Evolutionary conservation across 2,329 filamentous ascomycete genomes (phyloP).

Genomic region (Xylariaceae sp.): DNA sequence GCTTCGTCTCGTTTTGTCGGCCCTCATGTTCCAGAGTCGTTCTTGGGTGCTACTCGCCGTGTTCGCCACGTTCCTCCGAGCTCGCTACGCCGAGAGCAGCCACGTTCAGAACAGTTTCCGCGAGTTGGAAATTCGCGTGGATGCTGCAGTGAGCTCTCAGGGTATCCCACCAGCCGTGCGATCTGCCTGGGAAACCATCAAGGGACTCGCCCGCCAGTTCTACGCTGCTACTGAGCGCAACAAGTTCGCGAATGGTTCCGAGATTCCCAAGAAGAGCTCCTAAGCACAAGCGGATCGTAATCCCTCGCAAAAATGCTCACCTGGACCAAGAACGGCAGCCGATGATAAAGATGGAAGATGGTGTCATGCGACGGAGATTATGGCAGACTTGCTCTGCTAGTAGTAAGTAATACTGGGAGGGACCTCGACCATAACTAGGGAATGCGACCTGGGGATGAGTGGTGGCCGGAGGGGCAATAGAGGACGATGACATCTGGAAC

Average conservation of each 20-base stretch:
- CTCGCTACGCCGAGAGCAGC: slow-evolving; percentile 80
- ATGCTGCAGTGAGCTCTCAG: slow-evolving; percentile 79
- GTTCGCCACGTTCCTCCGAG: slow-evolving; percentile 90
- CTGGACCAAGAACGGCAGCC: slow-evolving; percentile 21
- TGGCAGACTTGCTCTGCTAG: neutral
- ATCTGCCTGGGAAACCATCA: slow-evolving; percentile 74
- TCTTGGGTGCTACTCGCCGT: slow-evolving; percentile 82
- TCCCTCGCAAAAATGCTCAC: slow-evolving; percentile 7
- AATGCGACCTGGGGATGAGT: slow-evolving; percentile 1
- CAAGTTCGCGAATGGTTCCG: slow-evolving; percentile 60
- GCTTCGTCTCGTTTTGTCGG: slow-evolving; percentile 73
- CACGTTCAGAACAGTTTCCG: slow-evolving; percentile 84
- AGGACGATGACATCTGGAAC: slow-evolving; percentile 5
- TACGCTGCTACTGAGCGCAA: slow-evolving; percentile 73
- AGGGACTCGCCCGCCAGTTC: slow-evolving; percentile 66
- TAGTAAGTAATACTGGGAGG: slow-evolving; percentile 2
- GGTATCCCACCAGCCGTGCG: slow-evolving; percentile 74
- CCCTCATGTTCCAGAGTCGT: slow-evolving; percentile 80
- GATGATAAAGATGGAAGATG: slow-evolving; percentile 15
- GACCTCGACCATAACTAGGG: neutral
- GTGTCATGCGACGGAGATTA: neutral
- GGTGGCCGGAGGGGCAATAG: neutral
- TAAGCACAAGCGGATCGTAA: slow-evolving; percentile 31
- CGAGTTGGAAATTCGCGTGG: slow-evolving; percentile 66
- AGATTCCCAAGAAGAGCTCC: slow-evolving; percentile 60